Conservation (phyloP, 148 eudicot species). For the Nepenthes mirabilis region DNA sequence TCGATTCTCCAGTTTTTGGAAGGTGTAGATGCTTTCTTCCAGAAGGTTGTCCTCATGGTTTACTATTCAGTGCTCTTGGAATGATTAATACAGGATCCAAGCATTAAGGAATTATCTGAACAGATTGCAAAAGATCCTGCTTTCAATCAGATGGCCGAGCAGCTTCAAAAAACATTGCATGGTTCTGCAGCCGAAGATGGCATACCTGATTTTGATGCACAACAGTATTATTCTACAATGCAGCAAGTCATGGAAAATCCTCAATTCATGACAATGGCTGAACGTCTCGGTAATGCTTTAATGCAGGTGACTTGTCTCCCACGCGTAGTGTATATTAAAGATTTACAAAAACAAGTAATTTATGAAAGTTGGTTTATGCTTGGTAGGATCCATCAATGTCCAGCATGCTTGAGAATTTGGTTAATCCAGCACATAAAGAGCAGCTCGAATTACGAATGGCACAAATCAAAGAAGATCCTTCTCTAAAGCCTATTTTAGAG, state of each 20-base stretch:
- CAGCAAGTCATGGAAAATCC: constrained; percentile 99
- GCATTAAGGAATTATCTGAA: constrained; percentile 67
- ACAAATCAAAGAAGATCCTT: constrained; percentile 78
- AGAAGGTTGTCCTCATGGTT: background rate
- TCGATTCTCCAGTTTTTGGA: too few relatives aligned
- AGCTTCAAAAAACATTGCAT: constrained; percentile 49
- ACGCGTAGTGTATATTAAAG: background rate
- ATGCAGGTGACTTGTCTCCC: constrained; percentile 52
- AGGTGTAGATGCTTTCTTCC: background rate
- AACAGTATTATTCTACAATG: constrained; percentile 78
- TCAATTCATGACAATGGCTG: constrained; percentile 95
- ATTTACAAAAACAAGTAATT: background rate
- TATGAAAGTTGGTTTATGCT: background rate
- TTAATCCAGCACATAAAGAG: constrained; percentile 67
- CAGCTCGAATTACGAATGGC: constrained; percentile 85
- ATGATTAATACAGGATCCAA: constrained; percentile 39
- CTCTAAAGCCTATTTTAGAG: constrained; percentile 84
- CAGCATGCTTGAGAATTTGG: constrained; percentile 75
- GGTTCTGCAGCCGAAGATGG: constrained; percentile 51
- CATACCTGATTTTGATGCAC: constrained; percentile 66
- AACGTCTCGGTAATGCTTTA: constrained; percentile 81
- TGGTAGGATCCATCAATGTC: constrained; percentile 97
- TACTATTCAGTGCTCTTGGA: background rate
- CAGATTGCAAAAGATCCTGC: constrained; percentile 71
- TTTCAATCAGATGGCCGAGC: constrained; percentile 70